Base-by-base conservation (phyloP, 805 yeast species). In the Wickerhamiella sorbophila region DNA sequence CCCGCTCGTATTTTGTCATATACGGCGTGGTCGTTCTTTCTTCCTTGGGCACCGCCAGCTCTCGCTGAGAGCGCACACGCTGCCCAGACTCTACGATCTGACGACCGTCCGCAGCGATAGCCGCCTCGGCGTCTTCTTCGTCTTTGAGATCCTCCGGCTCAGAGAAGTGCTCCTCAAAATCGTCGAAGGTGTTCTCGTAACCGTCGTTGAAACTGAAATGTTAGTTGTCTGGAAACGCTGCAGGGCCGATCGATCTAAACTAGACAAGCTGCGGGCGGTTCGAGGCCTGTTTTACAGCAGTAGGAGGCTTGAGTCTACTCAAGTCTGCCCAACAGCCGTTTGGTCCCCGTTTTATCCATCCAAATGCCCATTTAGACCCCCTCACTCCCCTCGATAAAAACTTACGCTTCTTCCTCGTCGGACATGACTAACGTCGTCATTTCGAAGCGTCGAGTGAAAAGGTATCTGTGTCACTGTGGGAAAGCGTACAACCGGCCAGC, bases 1-100 rank as follows among this genome's bases (percentile, higher is more conserved):
- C 99, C 54, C 96, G 75, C 69, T 91, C 99, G 61, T 91, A 91
- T 59, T 93, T 91, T 44, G 99, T 91, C 97, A 91, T 87, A 61
- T 88, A 91, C 41, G 99, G 99, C 4, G 99, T 91, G 12, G 99
- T 91, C 21, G 86, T 72, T 62, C 99, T 75, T 50, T 82, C 67
- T 18, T 84, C 94, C 52, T 74, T 83, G 44, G 95, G 82, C 46
- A 91, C 85, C 16, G 96, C 94, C 55, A 84, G 74, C 52, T 81
- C 91, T 52, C 71, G 77, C 48, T 74, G 67, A 5, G 88, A 72
- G 57, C 80, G 81, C 70, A 75, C 55, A 71, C 72, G 48, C 45
- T 15, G 79, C 71, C 39, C 85, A 54, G 91, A 81, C 47, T 74
- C 73, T 44, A 85, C 70, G 40, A 85, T 73, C 33, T 77, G 74